These are phyloP conservation scores for Penicillium sclerotigenum DNA, from an alignment of 2,329 filamentous ascomycete genomes.

Conservation along the genomic window DNA sequence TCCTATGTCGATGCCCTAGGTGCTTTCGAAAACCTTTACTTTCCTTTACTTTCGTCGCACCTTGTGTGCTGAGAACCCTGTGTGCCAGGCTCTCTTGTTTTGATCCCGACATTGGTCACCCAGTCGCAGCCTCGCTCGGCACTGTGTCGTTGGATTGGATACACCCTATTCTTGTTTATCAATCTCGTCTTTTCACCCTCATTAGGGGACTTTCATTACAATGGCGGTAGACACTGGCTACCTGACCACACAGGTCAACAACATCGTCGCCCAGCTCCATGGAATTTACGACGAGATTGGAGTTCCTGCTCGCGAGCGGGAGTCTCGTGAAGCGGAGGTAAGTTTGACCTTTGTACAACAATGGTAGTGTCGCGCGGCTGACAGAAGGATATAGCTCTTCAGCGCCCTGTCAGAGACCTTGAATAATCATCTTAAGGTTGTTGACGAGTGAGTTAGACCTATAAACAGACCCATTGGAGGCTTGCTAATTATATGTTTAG, in stretches of 20 bases:
- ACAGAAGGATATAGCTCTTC: slow-evolving; percentile 64
- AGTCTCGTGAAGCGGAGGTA: slow-evolving; percentile 85
- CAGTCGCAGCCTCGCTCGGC: slow-evolving; percentile 16
- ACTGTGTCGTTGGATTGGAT: slow-evolving; percentile 14
- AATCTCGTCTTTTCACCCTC: slow-evolving; percentile 1
- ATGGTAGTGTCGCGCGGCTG: neutral
- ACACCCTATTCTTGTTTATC: slow-evolving; percentile 15
- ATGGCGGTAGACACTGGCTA: slow-evolving; percentile 82
- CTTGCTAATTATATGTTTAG: slow-evolving; percentile 33
- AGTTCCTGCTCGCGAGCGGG: slow-evolving; percentile 87
- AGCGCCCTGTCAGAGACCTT: slow-evolving; percentile 86
- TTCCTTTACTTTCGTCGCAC: slow-evolving; percentile 20
- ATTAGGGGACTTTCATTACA: slow-evolving; percentile 11
- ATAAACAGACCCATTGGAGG: slow-evolving; percentile 4
- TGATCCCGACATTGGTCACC: slow-evolving; percentile 15
- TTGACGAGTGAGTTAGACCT: slow-evolving; percentile 58
- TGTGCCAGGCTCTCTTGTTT: slow-evolving; percentile 19
- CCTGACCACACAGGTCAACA: slow-evolving; percentile 90
- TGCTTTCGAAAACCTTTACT: slow-evolving; percentile 9
- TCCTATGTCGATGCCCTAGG: slow-evolving; percentile 22
- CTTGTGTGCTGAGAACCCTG: slow-evolving; percentile 17
- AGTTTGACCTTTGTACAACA: slow-evolving; percentile 25
- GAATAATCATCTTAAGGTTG: slow-evolving; percentile 80
- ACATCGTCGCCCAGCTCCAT: slow-evolving; percentile 88
- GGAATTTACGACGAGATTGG: slow-evolving; percentile 97